phyloP scores from a whole-genome alignment of 2,329 filamentous ascomycete species.

The Leptographium galeiforme region DNA sequence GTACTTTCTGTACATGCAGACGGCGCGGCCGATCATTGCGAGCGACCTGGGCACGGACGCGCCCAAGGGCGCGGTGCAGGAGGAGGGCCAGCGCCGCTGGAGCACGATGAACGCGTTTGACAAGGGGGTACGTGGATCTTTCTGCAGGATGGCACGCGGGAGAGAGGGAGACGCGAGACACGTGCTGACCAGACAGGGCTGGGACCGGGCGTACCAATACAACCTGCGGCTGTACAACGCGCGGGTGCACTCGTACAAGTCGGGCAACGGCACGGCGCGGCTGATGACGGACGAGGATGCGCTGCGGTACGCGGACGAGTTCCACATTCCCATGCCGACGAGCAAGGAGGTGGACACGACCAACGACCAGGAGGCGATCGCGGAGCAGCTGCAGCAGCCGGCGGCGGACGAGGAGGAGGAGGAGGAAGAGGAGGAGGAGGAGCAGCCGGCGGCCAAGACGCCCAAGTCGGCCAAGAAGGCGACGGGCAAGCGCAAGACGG shows the following conservation, averaged over 20 bases:
- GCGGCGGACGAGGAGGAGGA: constrained; percentile 28
- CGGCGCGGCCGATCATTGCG: constrained; percentile 71
- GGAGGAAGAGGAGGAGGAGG: constrained; percentile 25
- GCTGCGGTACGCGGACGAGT: constrained; percentile 44
- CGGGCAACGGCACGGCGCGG: constrained; percentile 42
- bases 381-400: constrained; percentile 41
- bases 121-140: constrained; percentile 40
- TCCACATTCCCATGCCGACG: constrained; percentile 39
- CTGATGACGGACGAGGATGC: constrained; percentile 49
- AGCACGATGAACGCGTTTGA: constrained; percentile 59
- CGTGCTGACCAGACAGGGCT: constrained; percentile 27
- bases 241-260: constrained; percentile 51
- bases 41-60: constrained; percentile 61
- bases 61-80: constrained; percentile 75
- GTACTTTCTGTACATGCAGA: constrained; percentile 90
- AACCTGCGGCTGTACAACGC: constrained; percentile 54
- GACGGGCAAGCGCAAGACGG: constrained; percentile 43
- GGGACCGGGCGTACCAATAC: constrained; percentile 56
- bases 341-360: constrained; percentile 29
- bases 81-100: constrained; percentile 81
- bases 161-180: no score
- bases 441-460: constrained; percentile 37
- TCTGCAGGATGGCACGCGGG: no score
- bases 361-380: constrained; percentile 43
- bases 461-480: constrained; percentile 39